Percentiles rank a stretch among this genome's conserved stretches.
These are phyloP conservation scores for Shiraia sp. DNA, from an alignment of 2,329 filamentous ascomycete species.

Conservation along the genomic window DNA sequence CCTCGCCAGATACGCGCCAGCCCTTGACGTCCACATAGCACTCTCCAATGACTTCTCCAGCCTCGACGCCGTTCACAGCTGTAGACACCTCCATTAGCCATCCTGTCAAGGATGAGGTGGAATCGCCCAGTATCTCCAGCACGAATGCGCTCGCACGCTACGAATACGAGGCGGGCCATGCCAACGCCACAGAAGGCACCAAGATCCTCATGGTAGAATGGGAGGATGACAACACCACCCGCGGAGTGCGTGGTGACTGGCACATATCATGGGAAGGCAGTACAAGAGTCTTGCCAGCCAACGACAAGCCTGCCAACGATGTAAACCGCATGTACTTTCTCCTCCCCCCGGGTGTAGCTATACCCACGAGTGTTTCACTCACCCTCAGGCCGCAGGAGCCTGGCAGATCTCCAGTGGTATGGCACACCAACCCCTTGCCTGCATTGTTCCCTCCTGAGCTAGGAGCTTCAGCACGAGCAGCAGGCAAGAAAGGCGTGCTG, in stretches of 20 bases:
- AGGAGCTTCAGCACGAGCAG: slow-evolving; percentile 65
- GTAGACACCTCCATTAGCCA: slow-evolving; percentile 46
- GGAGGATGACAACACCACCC: slow-evolving; percentile 64
- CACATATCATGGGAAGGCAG: slow-evolving; percentile 85
- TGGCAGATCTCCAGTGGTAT: slow-evolving; percentile 48
- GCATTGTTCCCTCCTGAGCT: slow-evolving; percentile 83
- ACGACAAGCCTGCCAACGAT: slow-evolving; percentile 57
- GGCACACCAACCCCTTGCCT: slow-evolving; percentile 77
- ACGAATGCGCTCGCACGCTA: slow-evolving; percentile 75
- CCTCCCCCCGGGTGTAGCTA: slow-evolving; percentile 69
- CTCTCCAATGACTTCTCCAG: slow-evolving; percentile 39
- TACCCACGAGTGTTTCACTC: slow-evolving; percentile 75
- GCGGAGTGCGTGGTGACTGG: slow-evolving; percentile 63
- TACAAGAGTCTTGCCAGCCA: slow-evolving; percentile 68
- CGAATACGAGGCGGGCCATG: slow-evolving; percentile 78
- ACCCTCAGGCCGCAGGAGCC: slow-evolving; percentile 54
- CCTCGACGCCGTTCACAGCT: slow-evolving; percentile 45
- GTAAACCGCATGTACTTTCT: slow-evolving; percentile 77
- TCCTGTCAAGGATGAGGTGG: slow-evolving; percentile 44
- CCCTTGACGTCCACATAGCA: slow-evolving; percentile 23
- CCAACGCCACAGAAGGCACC: slow-evolving; percentile 71
- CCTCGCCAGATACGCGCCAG: slow-evolving; percentile 31
- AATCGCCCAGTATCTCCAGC: slow-evolving; percentile 54
- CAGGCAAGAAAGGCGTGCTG: slow-evolving; percentile 78
- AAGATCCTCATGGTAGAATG: slow-evolving; percentile 95